Base-by-base conservation (phyloP, 192 early-diverging fungal species). In the Rhizophagus prolifer region DNA sequence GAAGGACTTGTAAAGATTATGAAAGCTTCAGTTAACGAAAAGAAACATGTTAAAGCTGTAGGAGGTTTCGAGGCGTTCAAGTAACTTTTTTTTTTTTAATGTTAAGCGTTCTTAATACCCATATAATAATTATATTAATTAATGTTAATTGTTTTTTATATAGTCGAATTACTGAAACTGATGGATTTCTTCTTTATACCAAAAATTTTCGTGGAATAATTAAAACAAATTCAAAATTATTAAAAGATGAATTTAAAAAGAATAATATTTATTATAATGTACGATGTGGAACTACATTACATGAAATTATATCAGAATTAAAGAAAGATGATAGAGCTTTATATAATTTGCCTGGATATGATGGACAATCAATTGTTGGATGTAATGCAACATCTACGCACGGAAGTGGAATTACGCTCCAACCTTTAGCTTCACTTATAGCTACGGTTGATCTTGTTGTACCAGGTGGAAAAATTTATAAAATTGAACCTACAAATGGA, bases 21-120 rank as follows among this genome's bases (percentile, higher is more conserved):
- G 67, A 26, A n/a, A 46, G 28, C 34, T 47, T 69, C 67, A 13
- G 6, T 9, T 69, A 46, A 12, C 4, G 67, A 69, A 21, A 69
- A 69, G 23, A 69, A 69, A 12, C 34, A n/a, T 44, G 67, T 69
- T 14, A 69, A 69, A 69, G 67, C 67, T 69, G 38, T 69, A 19
- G 67, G 67, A 25, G 2, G 13, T 44, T 69, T 69, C 41, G 21
- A 25, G 9, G 6, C 67, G 5, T 69, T 69, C 38, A 69, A 38
- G 67, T 69, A 69, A 69, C 21, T 58, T 54, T 21, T 12, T 4
- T 44, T 44, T 12, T 4, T 44, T 44, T 44, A 44, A 38, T 38
- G 5, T 8, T 38, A 38, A 38, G 6, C 36, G 7, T 38, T 36
- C 34, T n/a, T 31, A 31, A 31, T 31, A 31, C 2, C 1, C 2